Evolutionary conservation across 1,284 basidiomycete genomes (phyloP), one percentile per base, ranked within the genome.

Genomic region (Xanthoconium separans): DNA sequence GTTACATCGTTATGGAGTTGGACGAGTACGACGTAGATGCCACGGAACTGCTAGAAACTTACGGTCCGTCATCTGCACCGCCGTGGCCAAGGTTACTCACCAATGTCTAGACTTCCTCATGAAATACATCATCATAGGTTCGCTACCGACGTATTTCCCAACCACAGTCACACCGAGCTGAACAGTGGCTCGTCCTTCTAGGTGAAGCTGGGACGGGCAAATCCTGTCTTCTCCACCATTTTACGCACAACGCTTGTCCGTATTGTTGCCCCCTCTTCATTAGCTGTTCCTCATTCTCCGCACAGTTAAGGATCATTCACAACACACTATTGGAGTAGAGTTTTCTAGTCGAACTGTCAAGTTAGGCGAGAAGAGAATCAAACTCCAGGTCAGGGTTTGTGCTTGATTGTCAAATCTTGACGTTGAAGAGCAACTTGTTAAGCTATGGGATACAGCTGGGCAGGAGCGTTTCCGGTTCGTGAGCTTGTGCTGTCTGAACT

Each of bases 391-490:
- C 58, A 59, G 81, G 65, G 11, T 45, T 53, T 11, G 15, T 6
- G 15, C 27, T 50, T 42, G 24, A 20, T 12, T 33, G 47, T 56
- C 50, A 50, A 51, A 31, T 33, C 45, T 39, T 22, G 51, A 41
- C 24, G 53, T 60, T 57, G 45, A 61, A 46, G 31, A 56, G 48
- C 61, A 18, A 34, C 53, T 27, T 60, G 45, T 48, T 47, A 65
- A 97, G 91, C 75, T 97, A 50, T 98, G 95, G 95, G 95, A 97
- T 73, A 97, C 94, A n/a, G 94, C 94, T 37, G 94, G 94, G 18
- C 95, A 97, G 74, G 95, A 97, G 73, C 81, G 95, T 58, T 97
- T 97, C 70, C 82, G 93, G 84, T 90, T 57, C 53, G 78, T 68
- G 37, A 29, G n/a, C 52, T 48, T 49, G 39, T 44, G 30, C 43